Percentiles rank a stretch among this genome's conserved stretches.
Conservation (phyloP, 2,329 filamentous ascomycete genomes). For the Ophiostoma sp. region DNA sequence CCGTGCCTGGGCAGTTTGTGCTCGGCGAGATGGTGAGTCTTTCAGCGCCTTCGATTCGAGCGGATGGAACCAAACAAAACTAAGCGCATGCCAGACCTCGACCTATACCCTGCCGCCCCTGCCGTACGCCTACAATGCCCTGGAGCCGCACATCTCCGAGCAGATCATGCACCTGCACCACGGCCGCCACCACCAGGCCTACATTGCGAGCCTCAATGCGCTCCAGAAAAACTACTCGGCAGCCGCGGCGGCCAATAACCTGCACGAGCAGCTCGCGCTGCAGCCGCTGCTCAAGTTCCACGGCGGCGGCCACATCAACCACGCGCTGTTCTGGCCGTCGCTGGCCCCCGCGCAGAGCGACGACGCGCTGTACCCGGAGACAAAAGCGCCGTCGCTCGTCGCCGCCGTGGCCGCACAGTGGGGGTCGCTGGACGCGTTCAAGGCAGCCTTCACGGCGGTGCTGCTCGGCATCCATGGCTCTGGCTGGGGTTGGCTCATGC, state of each 20-base stretch:
- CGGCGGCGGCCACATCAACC: conserved; percentile 62
- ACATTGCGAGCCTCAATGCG: conserved; percentile 82
- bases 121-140: conserved; percentile 37
- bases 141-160: conserved; percentile 67
- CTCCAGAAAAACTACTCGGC: conserved; percentile 64
- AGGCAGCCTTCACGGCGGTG: conserved; percentile 58
- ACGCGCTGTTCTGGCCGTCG: conserved; percentile 64
- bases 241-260: conserved; percentile 48
- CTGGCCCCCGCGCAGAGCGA: conserved; percentile 56
- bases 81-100: neutral
- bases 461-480: conserved; percentile 72
- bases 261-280: conserved; percentile 55
- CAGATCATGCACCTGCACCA: conserved; percentile 96
- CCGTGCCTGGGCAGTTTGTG: conserved; percentile 14
- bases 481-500: conserved; percentile 74
- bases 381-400: conserved; percentile 42
- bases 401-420: conserved; percentile 59
- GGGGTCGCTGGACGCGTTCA: conserved; percentile 62
- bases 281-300: conserved; percentile 61
- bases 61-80: too few species aligned
- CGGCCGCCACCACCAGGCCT: conserved; percentile 89
- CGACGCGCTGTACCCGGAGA: conserved; percentile 50
- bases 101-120: conserved; percentile 30
- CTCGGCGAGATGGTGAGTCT: conserved; percentile 16
- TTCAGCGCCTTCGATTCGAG: too few species aligned